Percentiles rank a stretch among this genome's conserved stretches.
Evolutionary conservation across 2,329 filamentous ascomycete genomes (phyloP).

Genomic region (Raffaelea arxii): DNA sequence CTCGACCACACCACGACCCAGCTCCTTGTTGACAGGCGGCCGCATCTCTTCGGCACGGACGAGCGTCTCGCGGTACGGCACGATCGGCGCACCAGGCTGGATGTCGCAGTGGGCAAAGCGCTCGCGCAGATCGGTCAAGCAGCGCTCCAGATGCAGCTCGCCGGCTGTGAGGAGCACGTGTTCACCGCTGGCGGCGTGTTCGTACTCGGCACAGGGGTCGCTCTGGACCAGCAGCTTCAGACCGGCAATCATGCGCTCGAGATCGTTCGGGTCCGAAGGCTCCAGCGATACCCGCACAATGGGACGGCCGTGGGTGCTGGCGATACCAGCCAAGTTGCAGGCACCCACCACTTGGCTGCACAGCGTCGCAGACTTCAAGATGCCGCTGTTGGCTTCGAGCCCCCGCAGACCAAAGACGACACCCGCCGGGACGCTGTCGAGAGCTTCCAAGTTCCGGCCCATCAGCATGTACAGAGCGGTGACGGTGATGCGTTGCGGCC

Average conservation of each 20-base stretch:
- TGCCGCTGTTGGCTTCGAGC: slow-evolving; percentile 69
- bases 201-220: slow-evolving; percentile 92
- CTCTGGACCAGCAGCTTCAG: slow-evolving; percentile 83
- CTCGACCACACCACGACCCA: slow-evolving; percentile 73
- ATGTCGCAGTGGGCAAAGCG: slow-evolving; percentile 91
- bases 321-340: slow-evolving; percentile 82
- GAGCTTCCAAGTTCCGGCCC: slow-evolving; percentile 77
- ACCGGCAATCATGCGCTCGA: slow-evolving; percentile 91
- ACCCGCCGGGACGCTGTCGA: slow-evolving; percentile 79
- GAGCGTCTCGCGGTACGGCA: slow-evolving; percentile 91
- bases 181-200: slow-evolving; percentile 85
- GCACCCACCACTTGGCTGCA: slow-evolving; percentile 80
- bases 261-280: slow-evolving; percentile 77
- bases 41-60: slow-evolving; percentile 86
- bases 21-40: slow-evolving; percentile 71
- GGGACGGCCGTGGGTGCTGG: slow-evolving; percentile 65
- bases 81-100: slow-evolving; percentile 86
- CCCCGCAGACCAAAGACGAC: slow-evolving; percentile 94
- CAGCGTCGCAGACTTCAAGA: slow-evolving; percentile 92
- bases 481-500: slow-evolving; percentile 74
- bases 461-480: slow-evolving; percentile 90
- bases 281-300: slow-evolving; percentile 97
- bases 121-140: slow-evolving; percentile 85
- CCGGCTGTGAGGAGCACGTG: slow-evolving; percentile 92
- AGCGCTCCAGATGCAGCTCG: slow-evolving; percentile 88